Evolutionary conservation across 352 stramenopile species (phyloP), one percentile per base, ranked within the genome.

Genomic region (Phytophthora tentaculata): DNA sequence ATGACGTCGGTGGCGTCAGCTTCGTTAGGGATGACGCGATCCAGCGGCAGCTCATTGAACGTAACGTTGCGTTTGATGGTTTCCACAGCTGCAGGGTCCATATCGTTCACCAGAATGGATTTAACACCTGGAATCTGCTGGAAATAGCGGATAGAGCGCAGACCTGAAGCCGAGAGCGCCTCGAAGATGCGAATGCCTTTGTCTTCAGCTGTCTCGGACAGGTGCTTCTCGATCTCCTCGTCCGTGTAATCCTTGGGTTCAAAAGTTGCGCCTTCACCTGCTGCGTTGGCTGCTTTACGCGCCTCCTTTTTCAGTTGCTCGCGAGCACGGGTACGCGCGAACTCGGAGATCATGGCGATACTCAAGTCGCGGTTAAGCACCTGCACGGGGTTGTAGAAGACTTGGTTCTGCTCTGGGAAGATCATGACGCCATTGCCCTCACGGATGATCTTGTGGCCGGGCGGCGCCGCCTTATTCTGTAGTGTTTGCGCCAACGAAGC

Each of bases 361-460:
- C 88, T 98, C 44, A 99, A 80, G 82, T 99, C 98, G 51, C 98
- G 95, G 84, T 99, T 99, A 62, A 99, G 96, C 53, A 99, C 97
- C 81, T 96, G 89, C 48, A 96, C 91, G 63, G 94, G 92, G 78
- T 97, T 98, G 79, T 97, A 97, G 64, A 98, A 98, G 23, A 97
- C 92, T 64, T 96, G 90, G 74, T 96, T 96, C 62, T 91, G 80
- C 69, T 93, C 84, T 5, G 87, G 86, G 69, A 97, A 97, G 71
- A 97, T 86, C 79, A 98, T 97, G 53, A 96, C 94, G 61, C 88
- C 91, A 67, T 92, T 84, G 61, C 93, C 93, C 67, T 96, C 89
- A 52, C 86, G 88, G 63, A 96, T 96, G 76, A 95, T 93, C 67
- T 96, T 93, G 75, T 94, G 84, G 52, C 86, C 88, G 0, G 60